Base-by-base conservation (phyloP, 441 rosid species). In the Daphne laureola region DNA sequence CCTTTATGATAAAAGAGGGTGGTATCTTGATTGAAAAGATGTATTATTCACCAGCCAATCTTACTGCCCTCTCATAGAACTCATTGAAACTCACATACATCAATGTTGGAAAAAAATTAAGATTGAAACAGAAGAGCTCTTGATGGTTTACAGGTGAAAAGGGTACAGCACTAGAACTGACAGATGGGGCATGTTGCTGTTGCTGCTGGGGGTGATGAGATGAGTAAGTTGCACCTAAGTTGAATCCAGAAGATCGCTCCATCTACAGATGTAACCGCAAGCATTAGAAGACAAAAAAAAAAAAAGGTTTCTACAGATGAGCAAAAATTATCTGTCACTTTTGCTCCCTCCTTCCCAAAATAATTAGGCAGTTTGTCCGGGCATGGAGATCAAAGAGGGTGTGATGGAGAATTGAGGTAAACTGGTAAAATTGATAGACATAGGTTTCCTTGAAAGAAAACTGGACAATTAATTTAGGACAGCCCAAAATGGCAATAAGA, bases 151-250 rank as follows among this genome's bases (percentile, higher is more conserved):
- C 81, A 15, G 82, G 44, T 45, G 87, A 68, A 72, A 72, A 87
- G 60, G 96, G 78, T 49, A 79, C 81, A 35, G 95, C 88, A 51
- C 82, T 69, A 66, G 76, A 79, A 68, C 84, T 76, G 63, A 68
- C 84, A 55, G 95, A 71, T 62, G 90, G 78, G 43, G 88, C 74
- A 75, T 83, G 87, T 53, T 84, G 95, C 63, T 81, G 91, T 42
- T 84, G 98, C 78, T 83, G 96, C 65, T 83, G 98, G 13, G 87
- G 88, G 46, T 81, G 96, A 70, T 87, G 90, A 40, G 99, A 76
- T 40, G 96, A 60, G 63, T 76, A 90, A 1, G 83, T 54, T 53
- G 84, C 91, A 48, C 88, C 93, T 43, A 87, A 65, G 66, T 80
- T 90, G 65, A 90, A 90, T 46, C 96, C 99, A 43, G 84, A 73